A percentile compares a stretch with the other conserved stretches of the same genome.
Evolutionary conservation across 805 yeast species (phyloP).

Genomic region (Tetrapisispora nanseiensis): DNA sequence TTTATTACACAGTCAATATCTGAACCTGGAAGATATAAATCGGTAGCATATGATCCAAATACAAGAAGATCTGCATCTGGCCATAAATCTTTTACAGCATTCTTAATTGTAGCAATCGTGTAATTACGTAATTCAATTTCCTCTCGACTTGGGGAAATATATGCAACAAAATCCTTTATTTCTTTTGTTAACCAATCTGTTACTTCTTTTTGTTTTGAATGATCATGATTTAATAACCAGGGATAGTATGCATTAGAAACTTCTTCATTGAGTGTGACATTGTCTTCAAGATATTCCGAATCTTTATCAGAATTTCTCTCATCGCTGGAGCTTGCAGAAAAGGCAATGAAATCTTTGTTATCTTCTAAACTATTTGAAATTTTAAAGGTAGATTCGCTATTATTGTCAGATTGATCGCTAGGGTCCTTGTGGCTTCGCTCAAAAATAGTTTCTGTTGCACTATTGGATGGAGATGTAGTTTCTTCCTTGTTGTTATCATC

Average conservation of each 20-base stretch:
- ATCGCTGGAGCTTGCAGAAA: slow-evolving; percentile 28
- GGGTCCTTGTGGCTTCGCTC: background rate
- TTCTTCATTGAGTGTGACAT: slow-evolving; percentile 2
- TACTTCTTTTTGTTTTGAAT: slow-evolving; percentile 63
- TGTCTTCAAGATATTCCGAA: slow-evolving; percentile 2
- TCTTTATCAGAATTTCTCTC: slow-evolving; percentile 9
- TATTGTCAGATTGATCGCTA: background rate
- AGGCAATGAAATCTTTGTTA: slow-evolving; percentile 36
- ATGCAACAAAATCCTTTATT: slow-evolving; percentile 72
- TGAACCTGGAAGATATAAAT: slow-evolving; percentile 84
- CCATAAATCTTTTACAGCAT: slow-evolving; percentile 52
- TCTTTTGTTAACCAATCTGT: slow-evolving; percentile 84
- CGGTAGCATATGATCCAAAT: slow-evolving; percentile 93
- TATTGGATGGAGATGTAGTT: background rate
- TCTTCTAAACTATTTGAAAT: slow-evolving; percentile 3
- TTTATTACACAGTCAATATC: slow-evolving; percentile 90
- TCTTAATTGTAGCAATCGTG: slow-evolving; percentile 52
- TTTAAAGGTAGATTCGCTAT: background rate
- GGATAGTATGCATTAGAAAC: slow-evolving; percentile 36
- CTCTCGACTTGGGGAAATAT: slow-evolving; percentile 71
- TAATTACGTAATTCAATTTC: slow-evolving; percentile 62
- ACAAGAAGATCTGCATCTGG: slow-evolving; percentile 69
- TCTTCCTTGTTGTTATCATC: background rate
- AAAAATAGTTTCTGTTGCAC: background rate
- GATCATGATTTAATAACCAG: slow-evolving; percentile 74